Base-by-base conservation (phyloP, 2,329 filamentous ascomycete genomes). In the Fusarium cicatricum region DNA sequence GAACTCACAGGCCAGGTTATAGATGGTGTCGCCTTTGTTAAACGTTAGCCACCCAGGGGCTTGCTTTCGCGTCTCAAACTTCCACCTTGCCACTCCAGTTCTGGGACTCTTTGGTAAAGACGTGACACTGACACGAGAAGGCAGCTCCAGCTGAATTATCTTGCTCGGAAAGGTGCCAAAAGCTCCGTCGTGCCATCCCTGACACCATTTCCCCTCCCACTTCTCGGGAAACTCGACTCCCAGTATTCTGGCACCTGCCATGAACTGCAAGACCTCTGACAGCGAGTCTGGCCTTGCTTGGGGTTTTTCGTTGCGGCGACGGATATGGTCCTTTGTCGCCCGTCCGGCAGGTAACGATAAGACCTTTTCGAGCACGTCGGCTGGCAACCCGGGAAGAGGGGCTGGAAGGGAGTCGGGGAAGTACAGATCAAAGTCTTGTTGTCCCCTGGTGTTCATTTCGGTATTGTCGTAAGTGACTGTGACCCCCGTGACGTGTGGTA, bases 11-110 rank as follows among this genome's bases (percentile, higher is more conserved):
- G 57, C 58, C 12, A 66, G 85, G 75, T 79, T 86, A 46, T 74
- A 78, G n/a, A 80, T 82, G 5, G 78, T 80, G 52, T 82, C 79
- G 14, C 76, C 79, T 26, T 80, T 79, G 5, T 78, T 78, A 56
- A 82, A 61, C 14, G 47, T 37, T 12, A 68, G 15, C 65, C 65
- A 68, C 3, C 59, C 56, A 1, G 39, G 32, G 5, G 39, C 36
- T 10, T 46, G 43, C 10, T 42, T 45, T 5, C 40, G 55, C 49
- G 67, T 70, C 9, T 70, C 66, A 62, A 67, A 74, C 43, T 72
- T 73, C 72, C 71, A 74, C 26, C 69, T 60, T 12, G 70, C 66
- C 21, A 65, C 68, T 16, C 68, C 65, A n/a, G 64, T 68, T 34
- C 68, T 67, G 4, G 54, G 47, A 12, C 55, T 59, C 15, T 38